phyloP scores from a whole-genome alignment of 495 filamentous ascomycete species.

The Aspergillus nanangensis region DNA sequence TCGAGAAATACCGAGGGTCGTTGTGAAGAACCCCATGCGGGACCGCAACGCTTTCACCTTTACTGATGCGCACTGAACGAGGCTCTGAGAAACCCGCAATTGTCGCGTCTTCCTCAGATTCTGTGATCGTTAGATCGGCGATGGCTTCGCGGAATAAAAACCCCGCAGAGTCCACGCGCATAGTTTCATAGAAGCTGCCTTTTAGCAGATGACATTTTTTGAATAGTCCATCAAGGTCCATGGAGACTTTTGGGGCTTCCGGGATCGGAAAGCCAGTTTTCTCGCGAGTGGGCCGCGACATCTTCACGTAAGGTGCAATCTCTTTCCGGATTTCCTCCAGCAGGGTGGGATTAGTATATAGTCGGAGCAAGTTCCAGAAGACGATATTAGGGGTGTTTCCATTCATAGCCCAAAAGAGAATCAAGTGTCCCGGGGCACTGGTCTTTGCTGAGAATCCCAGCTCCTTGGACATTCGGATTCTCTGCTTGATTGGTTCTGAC shows the following conservation, averaged over 20 bases:
- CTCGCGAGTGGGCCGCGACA: conserved; percentile 36
- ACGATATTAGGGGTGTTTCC: conserved; percentile 47
- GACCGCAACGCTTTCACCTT: conserved; percentile 45
- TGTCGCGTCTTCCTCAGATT: conserved; percentile 36
- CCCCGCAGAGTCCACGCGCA: conserved; percentile 48
- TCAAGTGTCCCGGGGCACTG: conserved; percentile 33
- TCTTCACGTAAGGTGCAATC: conserved; percentile 40
- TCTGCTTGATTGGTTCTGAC: conserved; percentile 41
- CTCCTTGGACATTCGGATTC: conserved; percentile 34
- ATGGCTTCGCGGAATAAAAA: conserved; percentile 40
- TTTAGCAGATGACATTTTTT: conserved; percentile 47
- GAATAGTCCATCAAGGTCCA: conserved; percentile 42
- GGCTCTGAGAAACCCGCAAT: conserved; percentile 17
- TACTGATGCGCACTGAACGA: conserved; percentile 39
- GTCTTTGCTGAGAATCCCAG: conserved; percentile 24
- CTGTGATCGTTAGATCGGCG: conserved; percentile 39
- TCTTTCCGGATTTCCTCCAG: conserved; percentile 49
- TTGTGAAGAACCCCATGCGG: conserved; percentile 47
- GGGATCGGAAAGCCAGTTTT: conserved; percentile 48
- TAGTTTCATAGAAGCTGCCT: conserved; percentile 49
- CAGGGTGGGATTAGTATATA: conserved; percentile 42
- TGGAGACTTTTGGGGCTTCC: conserved; percentile 45
- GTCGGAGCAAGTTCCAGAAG: conserved; percentile 54
- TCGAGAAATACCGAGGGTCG: conserved; percentile 43
- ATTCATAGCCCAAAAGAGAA: conserved; percentile 50